Base-by-base conservation (phyloP, 805 yeast species). In the Lachancea quebecensis region DNA sequence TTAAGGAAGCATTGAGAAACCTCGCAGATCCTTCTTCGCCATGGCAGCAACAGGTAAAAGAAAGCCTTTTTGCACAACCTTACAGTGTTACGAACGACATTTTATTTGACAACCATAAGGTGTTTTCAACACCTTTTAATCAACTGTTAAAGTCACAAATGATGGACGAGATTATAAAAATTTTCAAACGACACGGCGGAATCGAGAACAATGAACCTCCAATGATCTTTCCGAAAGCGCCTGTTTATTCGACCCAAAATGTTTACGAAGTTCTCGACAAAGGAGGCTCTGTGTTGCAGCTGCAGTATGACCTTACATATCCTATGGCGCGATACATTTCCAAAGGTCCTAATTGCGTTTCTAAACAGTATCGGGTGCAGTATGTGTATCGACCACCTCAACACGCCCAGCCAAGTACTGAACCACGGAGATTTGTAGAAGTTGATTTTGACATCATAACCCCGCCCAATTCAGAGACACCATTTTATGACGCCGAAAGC, bases 11-110 rank as follows among this genome's bases (percentile, higher is more conserved):
- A 0, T 69, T 93, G 51, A 79, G 81, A 52, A 85, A 89, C 27
- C 66, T 93, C 47, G 84, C 95, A 0, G 90, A 89, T 60, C 91
- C 96, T 0, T 80, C 93, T 0, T 86, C 96, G 0, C 90, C 95
- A 1, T 89, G 96, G 95, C 93, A 90, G 52, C 86, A 81, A 51
- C 95, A 89, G 61, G 96, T 93, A 0, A 75, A 96, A 57, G 85
- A 83, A 44, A 84, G 93, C 0, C 67, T 93, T 31, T 93, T 93
- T 62, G 73, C 85, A 12, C 95, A 87, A 55, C 89, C 96, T 0
- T 83, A 88, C 55, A 82, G 82, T 62, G 72, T 85, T 48, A 95
- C 95, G 0, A 81, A 82, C 52, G 96, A 88, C 61, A 76, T 88
- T 11, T 69, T 93, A 49, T 93, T 85, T 63, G 98, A 90, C 47